A percentile compares a stretch with the other conserved stretches of the same genome.
These are phyloP conservation scores for Tirmania nivea DNA, from an alignment of 495 filamentous ascomycete species.

Conservation along the genomic window DNA sequence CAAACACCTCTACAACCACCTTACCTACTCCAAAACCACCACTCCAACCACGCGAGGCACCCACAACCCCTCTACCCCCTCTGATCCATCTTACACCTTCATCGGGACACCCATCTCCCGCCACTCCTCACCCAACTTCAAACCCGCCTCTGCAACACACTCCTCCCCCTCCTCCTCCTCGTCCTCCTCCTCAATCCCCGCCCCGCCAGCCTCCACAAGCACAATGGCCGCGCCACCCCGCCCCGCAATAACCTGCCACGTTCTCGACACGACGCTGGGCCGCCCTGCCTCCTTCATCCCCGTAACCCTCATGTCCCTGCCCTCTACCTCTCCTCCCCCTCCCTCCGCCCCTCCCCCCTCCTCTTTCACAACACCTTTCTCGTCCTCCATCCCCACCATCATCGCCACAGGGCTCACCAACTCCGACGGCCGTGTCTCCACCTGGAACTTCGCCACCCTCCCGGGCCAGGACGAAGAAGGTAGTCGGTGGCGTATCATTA, in stretches of 20 bases:
- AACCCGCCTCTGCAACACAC: background rate
- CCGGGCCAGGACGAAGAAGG: slow-evolving; percentile 6
- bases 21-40: too few relatives aligned
- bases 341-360: slow-evolving; percentile 17
- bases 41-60: too few relatives aligned
- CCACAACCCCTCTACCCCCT: too few relatives aligned
- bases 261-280: slow-evolving; percentile 37
- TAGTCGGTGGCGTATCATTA: slow-evolving; percentile 1
- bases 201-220: slow-evolving; percentile 10
- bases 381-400: slow-evolving; percentile 1
- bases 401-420: slow-evolving; percentile 51
- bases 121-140: background rate
- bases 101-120: too few relatives aligned
- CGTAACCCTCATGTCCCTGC: slow-evolving; percentile 44
- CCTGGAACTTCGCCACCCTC: slow-evolving; percentile 31
- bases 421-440: slow-evolving; percentile 63
- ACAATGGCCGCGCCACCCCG: slow-evolving; percentile 14
- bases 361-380: background rate
- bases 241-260: slow-evolving; percentile 39
- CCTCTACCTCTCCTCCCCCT: slow-evolving; percentile 18
- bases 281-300: slow-evolving; percentile 54
- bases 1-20: too few relatives aligned
- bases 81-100: too few relatives aligned
- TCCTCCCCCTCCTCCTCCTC: slow-evolving; percentile 5
- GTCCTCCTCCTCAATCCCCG: slow-evolving; percentile 8